Conservation (phyloP, 2,329 filamentous ascomycete species). For the Pseudogymnoascus sp. region DNA sequence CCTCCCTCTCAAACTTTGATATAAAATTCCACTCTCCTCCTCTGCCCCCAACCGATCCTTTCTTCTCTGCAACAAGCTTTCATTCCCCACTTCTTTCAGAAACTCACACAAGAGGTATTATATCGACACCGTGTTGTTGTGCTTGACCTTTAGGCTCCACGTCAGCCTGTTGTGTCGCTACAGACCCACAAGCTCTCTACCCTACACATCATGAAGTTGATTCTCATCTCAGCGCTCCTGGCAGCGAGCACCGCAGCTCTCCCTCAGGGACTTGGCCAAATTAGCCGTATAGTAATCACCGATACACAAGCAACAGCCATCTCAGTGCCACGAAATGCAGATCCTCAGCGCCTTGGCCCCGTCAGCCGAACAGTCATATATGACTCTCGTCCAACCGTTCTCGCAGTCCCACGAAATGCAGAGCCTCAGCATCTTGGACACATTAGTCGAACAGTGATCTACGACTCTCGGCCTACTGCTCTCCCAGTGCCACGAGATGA, state of each 20-base stretch:
- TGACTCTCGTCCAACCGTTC: background rate
- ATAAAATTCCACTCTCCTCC: background rate
- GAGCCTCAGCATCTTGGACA: background rate
- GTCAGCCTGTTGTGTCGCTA: background rate
- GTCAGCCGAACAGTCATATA: background rate
- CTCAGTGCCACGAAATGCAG: background rate
- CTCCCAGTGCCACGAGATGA: background rate
- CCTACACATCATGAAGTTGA: background rate
- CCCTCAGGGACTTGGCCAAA: background rate
- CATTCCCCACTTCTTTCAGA: background rate
- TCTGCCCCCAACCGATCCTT: background rate
- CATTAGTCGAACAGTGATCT: background rate
- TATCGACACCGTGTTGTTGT: background rate
- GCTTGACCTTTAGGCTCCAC: background rate
- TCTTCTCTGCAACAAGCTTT: background rate
- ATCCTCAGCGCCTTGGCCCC: background rate
- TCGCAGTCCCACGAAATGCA: background rate
- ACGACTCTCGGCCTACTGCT: background rate
- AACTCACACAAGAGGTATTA: background rate
- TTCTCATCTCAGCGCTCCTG: background rate
- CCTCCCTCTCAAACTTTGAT: background rate
- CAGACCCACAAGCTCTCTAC: background rate
- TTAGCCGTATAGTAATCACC: background rate
- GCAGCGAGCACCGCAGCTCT: background rate
- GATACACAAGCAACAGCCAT: background rate